A percentile compares a stretch with the other conserved stretches of the same genome.
phyloP scores from a whole-genome alignment of 1,139 yeast species.

The Pichia sorboxylosa region DNA sequence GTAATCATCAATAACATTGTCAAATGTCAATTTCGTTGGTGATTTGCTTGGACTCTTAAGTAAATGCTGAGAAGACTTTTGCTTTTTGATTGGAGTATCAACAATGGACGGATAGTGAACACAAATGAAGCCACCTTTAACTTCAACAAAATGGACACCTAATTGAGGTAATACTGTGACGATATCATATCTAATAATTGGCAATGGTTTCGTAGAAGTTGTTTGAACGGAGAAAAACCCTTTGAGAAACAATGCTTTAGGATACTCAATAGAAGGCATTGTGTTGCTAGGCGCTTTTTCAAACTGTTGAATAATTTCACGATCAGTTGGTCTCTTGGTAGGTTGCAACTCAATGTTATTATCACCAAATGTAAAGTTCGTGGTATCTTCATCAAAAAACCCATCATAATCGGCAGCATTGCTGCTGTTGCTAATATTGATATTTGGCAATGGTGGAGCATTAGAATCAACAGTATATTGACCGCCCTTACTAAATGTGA shows the following conservation, averaged over 20 bases:
- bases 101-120: slow-evolving; percentile 47
- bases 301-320: slow-evolving; percentile 55
- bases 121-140: slow-evolving; percentile 90
- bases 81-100: slow-evolving; percentile 7
- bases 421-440: slow-evolving; percentile 7
- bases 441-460: slow-evolving; percentile 40
- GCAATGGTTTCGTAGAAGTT: slow-evolving; percentile 85
- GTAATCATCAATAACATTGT: slow-evolving; percentile 1
- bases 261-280: slow-evolving; percentile 92
- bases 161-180: slow-evolving; percentile 65
- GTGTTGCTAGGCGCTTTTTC: slow-evolving; percentile 61
- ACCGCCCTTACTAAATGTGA: slow-evolving; percentile 23
- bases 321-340: slow-evolving; percentile 38
- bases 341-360: slow-evolving; percentile 12
- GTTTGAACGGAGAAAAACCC: slow-evolving; percentile 95
- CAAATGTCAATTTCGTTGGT: slow-evolving; percentile 6
- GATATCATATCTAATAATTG: slow-evolving; percentile 77
- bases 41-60: slow-evolving; percentile 4
- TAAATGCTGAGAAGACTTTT: slow-evolving; percentile 1
- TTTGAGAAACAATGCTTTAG: slow-evolving; percentile 81
- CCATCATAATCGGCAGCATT: slow-evolving; percentile 29
- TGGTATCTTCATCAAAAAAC: slow-evolving; percentile 55
- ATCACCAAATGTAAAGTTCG: slow-evolving; percentile 18
- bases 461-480: slow-evolving; percentile 24
- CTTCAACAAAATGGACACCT: slow-evolving; percentile 79